Evolutionary conservation across 768 basidiomycete genomes (phyloP), one percentile per base, ranked within the genome.

Genomic region (Astraeus odoratus): DNA sequence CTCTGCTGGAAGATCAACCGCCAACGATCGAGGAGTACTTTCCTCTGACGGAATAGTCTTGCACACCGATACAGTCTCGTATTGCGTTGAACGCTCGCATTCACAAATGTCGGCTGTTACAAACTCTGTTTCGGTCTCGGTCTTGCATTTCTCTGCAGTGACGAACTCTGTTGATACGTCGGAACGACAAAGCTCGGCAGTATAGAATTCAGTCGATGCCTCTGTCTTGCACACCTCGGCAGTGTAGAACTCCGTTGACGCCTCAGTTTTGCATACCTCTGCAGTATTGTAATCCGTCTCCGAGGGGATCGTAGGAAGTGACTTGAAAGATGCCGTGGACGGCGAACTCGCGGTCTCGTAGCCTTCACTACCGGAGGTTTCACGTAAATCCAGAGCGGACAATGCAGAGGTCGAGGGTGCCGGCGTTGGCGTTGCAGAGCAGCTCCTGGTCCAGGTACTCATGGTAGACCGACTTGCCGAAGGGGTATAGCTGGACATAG

Each of bases 221-320:
- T 73, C 72, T 1, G 70, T 67, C 20, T 51, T 30, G 46, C 75
- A 76, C 3, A 67, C 62, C 7, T 71, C 62, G 36, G 64, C 78
- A 10, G 78, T 80, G 12, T 65, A 59, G 56, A 75, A 84, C 39
- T 73, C 69, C 3, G 71, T 68, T 22, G 68, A 56, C 3, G 57
- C 58, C 24, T 72, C 68, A 5, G 72, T 69, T 57, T 52, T 67
- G 50, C 74, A 75, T 25, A 61, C 50, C 27, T 69, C 67, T n/a
- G 64, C 68, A 1, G 74, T 73, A 29, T 51, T 55, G 42, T 64
- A 75, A 38, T 72, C 72, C 0, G 69, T 73, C 41, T 74, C 70
- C 1, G 76, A 80, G 10, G 80, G 80, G 49, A 81, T 81, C 3
- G 74, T 76, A 1, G 79, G 78, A 44, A 81, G 60, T 5, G 79